Evolutionary conservation across 2,329 filamentous ascomycete genomes (phyloP), one percentile per base, ranked within the genome.

Genomic region (Aspergillus chevalieri): DNA sequence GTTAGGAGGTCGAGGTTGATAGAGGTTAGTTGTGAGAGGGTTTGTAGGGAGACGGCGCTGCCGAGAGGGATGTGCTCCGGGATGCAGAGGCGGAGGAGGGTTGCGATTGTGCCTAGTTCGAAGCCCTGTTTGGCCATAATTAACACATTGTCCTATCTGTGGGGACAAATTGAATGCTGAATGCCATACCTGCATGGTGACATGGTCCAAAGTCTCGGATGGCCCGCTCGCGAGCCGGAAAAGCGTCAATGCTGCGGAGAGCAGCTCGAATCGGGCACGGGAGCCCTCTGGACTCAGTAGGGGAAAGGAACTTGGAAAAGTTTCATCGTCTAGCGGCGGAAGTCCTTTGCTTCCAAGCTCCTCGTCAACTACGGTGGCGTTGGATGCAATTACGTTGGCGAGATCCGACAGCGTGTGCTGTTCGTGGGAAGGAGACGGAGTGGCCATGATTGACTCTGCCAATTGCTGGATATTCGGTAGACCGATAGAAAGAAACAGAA

Each of bases 341-440:
- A 43, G 39, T 14, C 9, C 39, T 21, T 43, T 43, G 10, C 19
- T 21, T n/a, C 39, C 17, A 43, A 43, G 39, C 24, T 43, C 39
- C 9, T 21, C 19, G 5, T 43, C 39, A 19, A 43, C 39, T 4
- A 43, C 22, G 14, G 39, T 19, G 19, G 19, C 39, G 10, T 24
- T 17, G 6, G 45, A 47, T 30, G 49, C 36, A 38, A 45, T 44
- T 15, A 47, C 46, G 15, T 46, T 14, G 17, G 17, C 39, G 5
- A 43, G 39, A 21, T 43, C 39, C 10, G 17, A 21, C 10, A 43
- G 39, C 19, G 19, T 17, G 14, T 17, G 19, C 9, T 24, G 39
- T 9, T 43, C 19, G 26, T 14, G 30, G 6, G 34, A 36, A 8
- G n/a, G n/a, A 36, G n/a, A 36, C 6, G 34, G n/a, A 36, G 34